phyloP scores from a whole-genome alignment of 805 yeast species.

The Kodamaea lidongshanica region DNA sequence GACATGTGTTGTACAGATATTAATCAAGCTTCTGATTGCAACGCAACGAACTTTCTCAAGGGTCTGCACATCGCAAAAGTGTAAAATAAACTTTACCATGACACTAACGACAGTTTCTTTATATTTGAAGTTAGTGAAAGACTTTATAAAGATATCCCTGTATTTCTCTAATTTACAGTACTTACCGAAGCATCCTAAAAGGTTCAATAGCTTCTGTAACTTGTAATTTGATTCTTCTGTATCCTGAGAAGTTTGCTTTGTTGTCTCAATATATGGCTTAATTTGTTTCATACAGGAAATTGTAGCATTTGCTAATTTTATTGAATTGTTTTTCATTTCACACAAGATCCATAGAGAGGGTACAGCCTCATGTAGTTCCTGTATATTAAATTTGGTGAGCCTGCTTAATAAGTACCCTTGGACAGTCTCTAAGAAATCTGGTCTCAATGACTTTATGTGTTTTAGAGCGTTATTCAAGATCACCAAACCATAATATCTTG shows the following conservation, averaged over 20 bases:
- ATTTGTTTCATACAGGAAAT: conserved; percentile 51
- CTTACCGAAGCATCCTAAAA: conserved; percentile 68
- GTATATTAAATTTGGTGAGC: conserved; percentile 53
- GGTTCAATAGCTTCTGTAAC: conserved; percentile 49
- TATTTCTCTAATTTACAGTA: conserved; percentile 55
- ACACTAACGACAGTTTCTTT: conserved; percentile 54
- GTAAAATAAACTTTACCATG: conserved; percentile 52
- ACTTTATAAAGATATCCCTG: conserved; percentile 31
- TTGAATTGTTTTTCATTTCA: conserved; percentile 37
- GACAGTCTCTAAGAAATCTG: conserved; percentile 43
- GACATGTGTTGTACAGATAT: conserved; percentile 58
- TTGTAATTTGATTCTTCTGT: conserved; percentile 9
- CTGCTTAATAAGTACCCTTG: conserved; percentile 48
- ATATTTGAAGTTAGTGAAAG: conserved; percentile 38
- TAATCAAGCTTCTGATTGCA: conserved; percentile 53
- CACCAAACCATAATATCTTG: conserved; percentile 46
- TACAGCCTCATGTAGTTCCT: conserved; percentile 67
- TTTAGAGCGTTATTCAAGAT: conserved; percentile 49
- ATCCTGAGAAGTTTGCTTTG: no score
- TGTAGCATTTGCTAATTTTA: conserved; percentile 55
- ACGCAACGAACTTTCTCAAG: conserved; percentile 36
- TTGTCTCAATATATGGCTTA: conserved; percentile 37
- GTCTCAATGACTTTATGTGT: conserved; percentile 39
- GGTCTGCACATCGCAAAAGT: conserved; percentile 39
- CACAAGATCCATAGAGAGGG: conserved; percentile 62